Conservation (phyloP, 257 asterid genomes). For the Jacaranda mimosifolia region DNA sequence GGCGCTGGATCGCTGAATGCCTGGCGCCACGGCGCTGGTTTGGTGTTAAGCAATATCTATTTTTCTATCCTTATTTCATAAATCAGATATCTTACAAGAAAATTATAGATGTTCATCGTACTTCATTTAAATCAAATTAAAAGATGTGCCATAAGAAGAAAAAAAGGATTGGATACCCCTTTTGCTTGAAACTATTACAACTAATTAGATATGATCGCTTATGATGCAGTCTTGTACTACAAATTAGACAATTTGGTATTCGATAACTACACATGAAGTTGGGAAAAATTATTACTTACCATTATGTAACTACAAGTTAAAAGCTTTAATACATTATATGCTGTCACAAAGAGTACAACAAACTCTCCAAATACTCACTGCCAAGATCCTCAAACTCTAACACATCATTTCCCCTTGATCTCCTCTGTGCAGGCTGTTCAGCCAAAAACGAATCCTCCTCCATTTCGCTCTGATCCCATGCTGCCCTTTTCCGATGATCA, state of each 20-base stretch:
- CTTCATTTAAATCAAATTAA: too few species aligned
- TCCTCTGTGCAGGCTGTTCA: slow-evolving; percentile 37
- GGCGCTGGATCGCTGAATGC: too few species aligned
- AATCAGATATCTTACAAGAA: neutral
- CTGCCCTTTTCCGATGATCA: slow-evolving; percentile 37
- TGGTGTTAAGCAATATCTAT: too few species aligned
- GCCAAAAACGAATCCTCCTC: slow-evolving; percentile 22
- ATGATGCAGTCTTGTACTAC: too few species aligned
- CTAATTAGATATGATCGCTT: too few species aligned
- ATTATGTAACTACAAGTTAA: neutral
- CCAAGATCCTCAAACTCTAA: slow-evolving; percentile 69
- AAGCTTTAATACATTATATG: too few species aligned
- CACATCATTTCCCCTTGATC: slow-evolving; percentile 39
- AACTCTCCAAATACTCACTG: slow-evolving; percentile 63
- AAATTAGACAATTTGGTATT: neutral
- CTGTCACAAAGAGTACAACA: slow-evolving; percentile 46
- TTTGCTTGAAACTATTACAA: too few species aligned
- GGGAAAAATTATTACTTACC: neutral
- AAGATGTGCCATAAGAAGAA: too few species aligned
- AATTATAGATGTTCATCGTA: neutral
- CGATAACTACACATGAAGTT: neutral
- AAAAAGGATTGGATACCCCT: too few species aligned
- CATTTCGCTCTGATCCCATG: slow-evolving; percentile 32
- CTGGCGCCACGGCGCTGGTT: too few species aligned
- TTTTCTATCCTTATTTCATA: too few species aligned